Evolutionary conservation across 345 rosid genomes (phyloP).

Genomic region (Bruguiera parviflora): DNA sequence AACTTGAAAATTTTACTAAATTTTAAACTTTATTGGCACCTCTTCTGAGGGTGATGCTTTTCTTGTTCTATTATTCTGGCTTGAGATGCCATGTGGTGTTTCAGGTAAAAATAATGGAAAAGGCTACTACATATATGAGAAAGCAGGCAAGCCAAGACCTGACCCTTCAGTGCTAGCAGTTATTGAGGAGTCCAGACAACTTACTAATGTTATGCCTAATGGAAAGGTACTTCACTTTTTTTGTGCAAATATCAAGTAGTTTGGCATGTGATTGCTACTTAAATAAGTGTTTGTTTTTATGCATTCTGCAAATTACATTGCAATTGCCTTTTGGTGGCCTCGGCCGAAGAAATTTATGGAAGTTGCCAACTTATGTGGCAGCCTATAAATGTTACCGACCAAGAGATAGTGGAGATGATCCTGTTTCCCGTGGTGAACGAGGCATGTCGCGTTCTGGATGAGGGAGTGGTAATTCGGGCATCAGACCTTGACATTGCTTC

Average conservation of each 20-base stretch:
- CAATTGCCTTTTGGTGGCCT: background rate
- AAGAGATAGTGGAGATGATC: constrained; percentile 83
- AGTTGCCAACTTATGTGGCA: constrained; percentile 28
- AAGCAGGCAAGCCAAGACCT: constrained; percentile 82
- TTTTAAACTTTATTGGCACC: background rate
- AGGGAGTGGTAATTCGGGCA: constrained; percentile 75
- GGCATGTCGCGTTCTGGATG: constrained; percentile 82
- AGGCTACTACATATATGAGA: constrained; percentile 80
- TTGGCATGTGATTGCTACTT: constrained; percentile 1
- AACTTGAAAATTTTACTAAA: background rate
- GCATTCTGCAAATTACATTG: background rate
- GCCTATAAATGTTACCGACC: constrained; percentile 73
- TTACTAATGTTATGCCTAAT: constrained; percentile 74
- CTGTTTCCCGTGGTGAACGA: constrained; percentile 93
- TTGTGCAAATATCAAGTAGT: constrained; percentile 5
- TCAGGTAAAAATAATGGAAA: constrained; percentile 85
- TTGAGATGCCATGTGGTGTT: constrained; percentile 8
- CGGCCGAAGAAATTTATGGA: constrained; percentile 13
- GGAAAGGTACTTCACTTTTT: constrained; percentile 61
- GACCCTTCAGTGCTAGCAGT: constrained; percentile 71
- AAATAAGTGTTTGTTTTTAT: background rate
- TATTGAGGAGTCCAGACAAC: constrained; percentile 67
- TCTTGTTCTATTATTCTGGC: background rate
- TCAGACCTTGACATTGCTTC: constrained; percentile 89
- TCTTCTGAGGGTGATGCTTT: background rate